These are phyloP conservation scores for Salvia miltiorrhiza DNA, from an alignment of 257 asterid species.

Conservation along the genomic window DNA sequence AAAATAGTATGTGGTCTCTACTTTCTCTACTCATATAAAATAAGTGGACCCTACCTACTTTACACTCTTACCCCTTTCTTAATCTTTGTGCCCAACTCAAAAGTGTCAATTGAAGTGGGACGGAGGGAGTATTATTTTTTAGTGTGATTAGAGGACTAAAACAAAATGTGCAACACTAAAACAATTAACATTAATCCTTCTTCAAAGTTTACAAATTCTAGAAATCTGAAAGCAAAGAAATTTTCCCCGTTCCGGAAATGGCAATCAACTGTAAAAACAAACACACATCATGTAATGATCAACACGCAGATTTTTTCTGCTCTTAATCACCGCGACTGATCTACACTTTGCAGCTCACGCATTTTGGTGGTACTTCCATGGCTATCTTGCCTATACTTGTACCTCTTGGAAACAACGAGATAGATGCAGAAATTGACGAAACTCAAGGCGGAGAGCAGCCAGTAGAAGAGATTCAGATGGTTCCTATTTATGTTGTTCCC, in stretches of 20 bases:
- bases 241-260: not conserved
- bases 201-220: not conserved
- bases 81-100: no score
- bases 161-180: not conserved
- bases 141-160: not conserved
- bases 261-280: not conserved
- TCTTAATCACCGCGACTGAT: not conserved
- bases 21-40: no score
- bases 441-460: conserved; percentile 49
- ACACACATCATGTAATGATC: not conserved
- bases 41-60: no score
- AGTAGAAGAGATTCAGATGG: conserved; percentile 62
- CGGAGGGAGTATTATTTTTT: no score
- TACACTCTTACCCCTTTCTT: no score
- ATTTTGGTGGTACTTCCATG: not conserved
- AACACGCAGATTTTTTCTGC: no score
- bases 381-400: conserved; percentile 49
- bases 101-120: no score
- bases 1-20: no score
- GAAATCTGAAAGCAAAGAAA: not conserved
- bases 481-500: conserved; percentile 68
- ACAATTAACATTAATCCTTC: not conserved
- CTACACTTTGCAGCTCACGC: conserved; percentile 18
- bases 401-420: conserved; percentile 54
- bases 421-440: conserved; percentile 51